These are phyloP conservation scores for Melocanna baccifera DNA, from an alignment of 176 grass and related monocot species.

Conservation along the genomic window DNA sequence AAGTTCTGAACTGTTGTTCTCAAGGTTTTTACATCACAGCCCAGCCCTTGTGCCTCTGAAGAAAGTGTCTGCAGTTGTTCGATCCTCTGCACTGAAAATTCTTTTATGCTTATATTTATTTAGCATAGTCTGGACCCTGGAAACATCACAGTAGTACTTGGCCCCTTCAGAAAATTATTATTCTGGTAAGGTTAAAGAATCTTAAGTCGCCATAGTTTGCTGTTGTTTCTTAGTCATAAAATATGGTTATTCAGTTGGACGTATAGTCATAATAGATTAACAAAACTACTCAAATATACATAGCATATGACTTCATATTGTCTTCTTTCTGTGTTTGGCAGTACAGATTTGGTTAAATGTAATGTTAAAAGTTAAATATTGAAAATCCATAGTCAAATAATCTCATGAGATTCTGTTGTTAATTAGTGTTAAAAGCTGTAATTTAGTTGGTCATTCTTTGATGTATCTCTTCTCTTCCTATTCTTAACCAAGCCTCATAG, in stretches of 20 bases:
- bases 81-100: not conserved
- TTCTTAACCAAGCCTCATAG: not conserved
- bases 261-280: not conserved
- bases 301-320: not conserved
- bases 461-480: not conserved
- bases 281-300: not conserved
- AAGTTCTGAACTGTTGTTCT: not conserved
- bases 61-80: slow-evolving; percentile 15
- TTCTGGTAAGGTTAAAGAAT: not conserved
- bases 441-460: not conserved
- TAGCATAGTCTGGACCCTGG: not conserved
- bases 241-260: not conserved
- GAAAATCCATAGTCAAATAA: slow-evolving; percentile 12
- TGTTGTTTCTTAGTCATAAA: not conserved
- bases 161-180: not conserved
- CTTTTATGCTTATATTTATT: not conserved
- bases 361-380: not conserved
- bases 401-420: not conserved
- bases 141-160: not conserved
- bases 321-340: not conserved
- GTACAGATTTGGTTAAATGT: not conserved
- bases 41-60: not conserved
- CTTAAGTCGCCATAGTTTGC: not conserved
- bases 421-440: not conserved
- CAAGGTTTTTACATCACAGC: not conserved